Percentiles rank a stretch among this genome's conserved stretches.
phyloP scores from a whole-genome alignment of 306 rosid genomes.

The Prunus fruticosa region DNA sequence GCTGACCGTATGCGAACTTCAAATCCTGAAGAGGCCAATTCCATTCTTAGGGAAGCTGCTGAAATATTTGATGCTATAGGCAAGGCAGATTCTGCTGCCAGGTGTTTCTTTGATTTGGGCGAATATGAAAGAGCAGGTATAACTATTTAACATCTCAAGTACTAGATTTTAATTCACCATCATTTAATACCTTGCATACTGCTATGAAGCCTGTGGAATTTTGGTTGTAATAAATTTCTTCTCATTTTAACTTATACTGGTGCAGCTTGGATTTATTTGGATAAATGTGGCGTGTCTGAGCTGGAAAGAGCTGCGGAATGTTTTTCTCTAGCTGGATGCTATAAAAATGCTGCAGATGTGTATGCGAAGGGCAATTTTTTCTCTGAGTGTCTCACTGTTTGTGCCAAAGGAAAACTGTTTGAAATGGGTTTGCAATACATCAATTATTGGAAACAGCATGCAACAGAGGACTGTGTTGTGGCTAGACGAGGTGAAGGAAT shows the following conservation, averaged over 20 bases:
- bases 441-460: slow-evolving; percentile 55
- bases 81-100: slow-evolving; percentile 59
- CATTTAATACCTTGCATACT: neutral
- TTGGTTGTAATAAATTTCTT: neutral
- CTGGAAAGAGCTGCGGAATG: slow-evolving; percentile 65
- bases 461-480: slow-evolving; percentile 20
- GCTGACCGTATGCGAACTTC: slow-evolving; percentile 44
- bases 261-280: slow-evolving; percentile 56
- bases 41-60: slow-evolving; percentile 70
- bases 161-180: neutral
- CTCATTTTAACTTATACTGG: neutral
- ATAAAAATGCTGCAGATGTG: slow-evolving; percentile 51
- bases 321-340: slow-evolving; percentile 49
- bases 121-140: slow-evolving; percentile 71
- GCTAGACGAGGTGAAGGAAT: slow-evolving; percentile 21
- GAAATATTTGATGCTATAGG: slow-evolving; percentile 61
- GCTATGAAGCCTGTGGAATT: neutral
- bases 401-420: slow-evolving; percentile 50
- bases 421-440: slow-evolving; percentile 58
- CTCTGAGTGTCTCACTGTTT: slow-evolving; percentile 50
- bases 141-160: neutral
- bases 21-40: slow-evolving; percentile 47
- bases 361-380: slow-evolving; percentile 57
- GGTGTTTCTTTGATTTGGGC: slow-evolving; percentile 63
- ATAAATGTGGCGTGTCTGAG: slow-evolving; percentile 53